phyloP scores from a whole-genome alignment of 2,329 filamentous ascomycete species.

The Pseudonectria buxi region DNA sequence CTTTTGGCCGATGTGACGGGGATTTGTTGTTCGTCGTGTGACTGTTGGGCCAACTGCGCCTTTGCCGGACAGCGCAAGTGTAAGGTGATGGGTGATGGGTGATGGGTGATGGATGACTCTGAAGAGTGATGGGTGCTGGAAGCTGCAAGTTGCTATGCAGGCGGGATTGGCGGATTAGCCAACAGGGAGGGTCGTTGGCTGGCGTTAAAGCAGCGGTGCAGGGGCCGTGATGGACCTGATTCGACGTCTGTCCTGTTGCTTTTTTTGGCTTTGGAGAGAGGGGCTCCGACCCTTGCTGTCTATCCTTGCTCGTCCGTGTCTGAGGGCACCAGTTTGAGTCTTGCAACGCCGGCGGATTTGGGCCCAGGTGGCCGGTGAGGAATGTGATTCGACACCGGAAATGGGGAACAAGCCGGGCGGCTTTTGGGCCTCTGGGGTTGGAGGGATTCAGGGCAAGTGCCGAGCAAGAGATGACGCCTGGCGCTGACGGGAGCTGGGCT shows the following conservation, averaged over 20 bases:
- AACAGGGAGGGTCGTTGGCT: conserved; percentile 6
- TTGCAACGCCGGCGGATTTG: conserved; percentile 20
- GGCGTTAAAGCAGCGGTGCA: conserved; percentile 21
- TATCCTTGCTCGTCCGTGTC: conserved; percentile 13
- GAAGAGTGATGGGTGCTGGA: conserved; percentile 6
- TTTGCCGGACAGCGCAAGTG: too few species aligned
- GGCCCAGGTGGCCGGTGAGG: conserved; percentile 23
- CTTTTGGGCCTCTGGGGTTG: conserved; percentile 1
- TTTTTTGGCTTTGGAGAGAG: conserved; percentile 20
- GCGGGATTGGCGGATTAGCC: conserved; percentile 14
- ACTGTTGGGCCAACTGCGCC: too few species aligned
- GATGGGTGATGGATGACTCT: conserved; percentile 9
- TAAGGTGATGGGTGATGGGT: conserved; percentile 1
- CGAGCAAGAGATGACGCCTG: too few species aligned
- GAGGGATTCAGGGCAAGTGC: too few species aligned
- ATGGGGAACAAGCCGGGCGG: conserved; percentile 7
- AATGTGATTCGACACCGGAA: conserved; percentile 20
- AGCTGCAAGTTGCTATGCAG: conserved; percentile 12
- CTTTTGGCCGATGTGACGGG: too few species aligned
- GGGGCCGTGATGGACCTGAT: not conserved
- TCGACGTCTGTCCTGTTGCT: conserved; percentile 7
- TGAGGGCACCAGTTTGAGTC: conserved; percentile 18
- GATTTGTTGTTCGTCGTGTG: too few species aligned
- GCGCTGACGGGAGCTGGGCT: too few species aligned
- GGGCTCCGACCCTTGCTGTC: conserved; percentile 11